Conservation (phyloP, 2,329 filamentous ascomycete genomes). For the Penicillium nordicum region DNA sequence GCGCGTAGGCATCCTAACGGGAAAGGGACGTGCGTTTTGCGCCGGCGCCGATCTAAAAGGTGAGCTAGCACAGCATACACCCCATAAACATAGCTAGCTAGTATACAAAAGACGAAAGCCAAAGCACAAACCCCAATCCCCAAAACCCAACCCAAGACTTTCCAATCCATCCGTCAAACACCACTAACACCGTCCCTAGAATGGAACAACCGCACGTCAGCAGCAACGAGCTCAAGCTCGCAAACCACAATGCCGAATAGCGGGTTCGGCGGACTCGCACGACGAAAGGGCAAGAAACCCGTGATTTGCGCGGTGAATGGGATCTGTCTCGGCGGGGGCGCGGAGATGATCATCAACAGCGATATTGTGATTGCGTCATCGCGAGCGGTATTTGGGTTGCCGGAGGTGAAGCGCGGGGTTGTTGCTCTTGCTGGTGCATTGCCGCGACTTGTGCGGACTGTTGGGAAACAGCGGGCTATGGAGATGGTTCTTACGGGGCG, state of each 20-base stretch:
- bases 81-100: background rate
- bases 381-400: constrained; percentile 62
- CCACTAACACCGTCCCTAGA: constrained; percentile 20
- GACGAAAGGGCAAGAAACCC: constrained; percentile 58
- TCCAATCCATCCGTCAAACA: background rate
- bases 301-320: constrained; percentile 74
- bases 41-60: constrained; percentile 47
- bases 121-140: background rate
- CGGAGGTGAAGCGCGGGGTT: constrained; percentile 69
- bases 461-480: constrained; percentile 66
- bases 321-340: constrained; percentile 69
- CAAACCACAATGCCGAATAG: constrained; percentile 24
- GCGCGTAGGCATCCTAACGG: constrained; percentile 42
- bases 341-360: constrained; percentile 70
- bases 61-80: constrained; percentile 5
- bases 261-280: constrained; percentile 46
- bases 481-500: constrained; percentile 70
- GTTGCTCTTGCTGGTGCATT: constrained; percentile 68
- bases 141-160: too few species aligned
- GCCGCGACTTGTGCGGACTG: constrained; percentile 61
- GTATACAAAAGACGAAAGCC: background rate
- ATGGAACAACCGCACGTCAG: constrained; percentile 30
- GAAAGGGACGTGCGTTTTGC: constrained; percentile 44
- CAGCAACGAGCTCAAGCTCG: constrained; percentile 5
- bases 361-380: constrained; percentile 64